Evolutionary conservation across 75 land plant genomes (phyloP).

Genomic region (Cunninghamia lanceolata): DNA sequence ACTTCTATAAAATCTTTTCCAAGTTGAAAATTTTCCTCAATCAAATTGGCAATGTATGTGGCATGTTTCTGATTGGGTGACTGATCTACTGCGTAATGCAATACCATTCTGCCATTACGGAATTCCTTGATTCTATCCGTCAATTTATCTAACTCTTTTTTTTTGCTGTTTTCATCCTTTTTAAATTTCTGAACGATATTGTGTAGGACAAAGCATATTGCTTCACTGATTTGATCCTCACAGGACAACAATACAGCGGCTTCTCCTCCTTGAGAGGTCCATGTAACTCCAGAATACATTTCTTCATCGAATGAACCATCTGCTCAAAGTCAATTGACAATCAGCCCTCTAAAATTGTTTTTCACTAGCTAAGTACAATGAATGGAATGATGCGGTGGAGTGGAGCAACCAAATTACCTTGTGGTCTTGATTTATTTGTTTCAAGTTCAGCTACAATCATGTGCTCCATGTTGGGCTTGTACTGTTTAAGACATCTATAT

Average conservation of each 20-base stretch:
- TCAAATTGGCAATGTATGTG: too few relatives aligned
- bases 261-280: neutral
- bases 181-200: too few relatives aligned
- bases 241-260: neutral
- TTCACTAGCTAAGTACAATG: neutral
- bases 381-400: neutral
- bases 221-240: neutral
- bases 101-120: too few relatives aligned
- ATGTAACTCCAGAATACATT: neutral
- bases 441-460: neutral
- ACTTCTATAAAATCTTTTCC: too few relatives aligned
- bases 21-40: too few relatives aligned
- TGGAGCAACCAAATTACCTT: neutral
- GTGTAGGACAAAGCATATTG: neutral
- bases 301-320: neutral
- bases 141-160: too few relatives aligned
- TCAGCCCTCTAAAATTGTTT: neutral
- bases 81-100: too few relatives aligned
- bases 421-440: neutral
- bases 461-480: neutral
- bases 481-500: neutral
- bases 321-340: neutral
- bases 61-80: too few relatives aligned
- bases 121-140: too few relatives aligned
- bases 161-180: too few relatives aligned